Evolutionary conservation across 2,329 filamentous ascomycete species (phyloP), one percentile per base, ranked within the genome.

Genomic region (Ophiostoma sp.): DNA sequence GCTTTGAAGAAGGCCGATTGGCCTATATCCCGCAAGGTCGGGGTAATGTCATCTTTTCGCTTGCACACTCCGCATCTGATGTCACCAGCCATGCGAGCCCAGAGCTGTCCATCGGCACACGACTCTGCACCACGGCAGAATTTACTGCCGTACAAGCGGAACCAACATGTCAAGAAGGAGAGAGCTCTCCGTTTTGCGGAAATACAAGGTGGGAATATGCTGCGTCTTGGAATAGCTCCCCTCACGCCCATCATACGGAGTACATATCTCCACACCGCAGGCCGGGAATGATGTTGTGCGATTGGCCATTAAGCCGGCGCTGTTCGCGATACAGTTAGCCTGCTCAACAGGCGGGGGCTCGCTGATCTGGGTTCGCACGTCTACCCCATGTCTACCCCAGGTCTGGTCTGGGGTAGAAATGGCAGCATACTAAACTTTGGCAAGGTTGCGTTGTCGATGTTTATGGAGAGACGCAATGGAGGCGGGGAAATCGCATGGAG

Each of bases 221-320:
- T 13, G 39, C 15, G 8, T 41, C 39, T 3, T 8, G 39, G 1
- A 11, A 11, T 10, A 39, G 36, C 36, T 27, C 48, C 48, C 48
- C 48, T 54, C 48, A 35, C 20, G 27, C 27, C 27, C 27, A n/a
- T 36, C 64, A 13, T 3, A n/a, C n/a, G n/a, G n/a, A n/a, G n/a
- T n/a, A 3, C 15, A 8, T n/a, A 41, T 41, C n/a, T 66, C 64
- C 64, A 23, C 64, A 23, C 36, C 5, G 13, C 20, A 27, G 20
- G 8, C 35, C 64, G 64, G 64, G n/a, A 41, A 41, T 66, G 64
- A 13, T 66, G 36, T 66, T 44, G 64, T 36, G 4, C 64, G 36
- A 66, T 66, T 66, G 64, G 64, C 64, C 44, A 36, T 41, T 41
- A 66, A 66, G 64, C 64, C 64, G 64, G 36, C 64, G 23, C 64